Evolutionary conservation across 208 protist genomes (phyloP).

Genomic region (Novymonas esmeraldas): DNA sequence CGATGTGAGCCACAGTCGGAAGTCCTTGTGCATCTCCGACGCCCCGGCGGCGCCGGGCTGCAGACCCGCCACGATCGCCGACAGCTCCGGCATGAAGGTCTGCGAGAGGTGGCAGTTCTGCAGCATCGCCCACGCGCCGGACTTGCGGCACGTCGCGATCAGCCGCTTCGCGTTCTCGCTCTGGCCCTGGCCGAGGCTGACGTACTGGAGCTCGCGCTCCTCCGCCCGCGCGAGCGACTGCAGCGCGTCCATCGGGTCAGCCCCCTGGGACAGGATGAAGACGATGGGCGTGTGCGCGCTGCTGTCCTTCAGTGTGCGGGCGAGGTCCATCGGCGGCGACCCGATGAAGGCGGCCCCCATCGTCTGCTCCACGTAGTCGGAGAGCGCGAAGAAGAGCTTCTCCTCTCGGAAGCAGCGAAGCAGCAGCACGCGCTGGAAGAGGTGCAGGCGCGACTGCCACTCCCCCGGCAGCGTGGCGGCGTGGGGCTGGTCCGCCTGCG

Average conservation of each 20-base stretch:
- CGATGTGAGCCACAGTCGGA: conserved; percentile 98
- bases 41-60: conserved; percentile 32
- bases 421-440: conserved; percentile 95
- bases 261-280: conserved; percentile 97
- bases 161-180: conserved; percentile 94
- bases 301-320: conserved; percentile 87
- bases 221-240: conserved; percentile 91
- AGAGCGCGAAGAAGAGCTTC: conserved; percentile 93
- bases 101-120: conserved; percentile 97
- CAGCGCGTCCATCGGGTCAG: conserved; percentile 95
- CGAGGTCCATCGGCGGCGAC: conserved; percentile 94
- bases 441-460: conserved; percentile 62
- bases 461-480: conserved; percentile 47
- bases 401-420: conserved; percentile 95
- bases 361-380: conserved; percentile 86
- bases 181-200: conserved; percentile 98
- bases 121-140: conserved; percentile 95
- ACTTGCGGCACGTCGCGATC: conserved; percentile 90
- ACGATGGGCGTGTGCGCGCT: conserved; percentile 92
- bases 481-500: conserved; percentile 71
- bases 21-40: conserved; percentile 79
- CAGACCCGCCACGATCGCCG: conserved; percentile 90
- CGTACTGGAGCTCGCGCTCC: conserved; percentile 76
- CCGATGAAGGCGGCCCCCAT: conserved; percentile 95
- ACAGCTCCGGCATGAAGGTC: conserved; percentile 97